phyloP scores from a whole-genome alignment of 805 yeast species.

The Candida railenensis region DNA sequence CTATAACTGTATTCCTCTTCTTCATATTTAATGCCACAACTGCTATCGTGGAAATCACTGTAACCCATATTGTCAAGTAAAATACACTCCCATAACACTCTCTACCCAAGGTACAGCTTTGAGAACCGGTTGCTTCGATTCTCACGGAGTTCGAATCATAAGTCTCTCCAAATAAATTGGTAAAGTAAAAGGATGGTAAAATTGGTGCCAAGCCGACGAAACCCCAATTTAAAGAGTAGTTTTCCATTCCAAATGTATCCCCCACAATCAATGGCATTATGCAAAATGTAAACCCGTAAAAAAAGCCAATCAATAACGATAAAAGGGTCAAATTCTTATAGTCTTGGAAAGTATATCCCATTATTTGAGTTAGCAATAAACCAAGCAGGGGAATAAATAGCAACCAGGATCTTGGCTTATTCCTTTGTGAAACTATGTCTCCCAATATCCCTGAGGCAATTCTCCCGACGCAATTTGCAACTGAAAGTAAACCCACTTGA shows the following conservation, averaged over 20 bases:
- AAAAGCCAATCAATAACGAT: slow-evolving; percentile 62
- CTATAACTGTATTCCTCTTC: neutral
- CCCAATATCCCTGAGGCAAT: slow-evolving; percentile 62
- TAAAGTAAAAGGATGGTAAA: slow-evolving; percentile 56
- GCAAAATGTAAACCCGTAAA: slow-evolving; percentile 73
- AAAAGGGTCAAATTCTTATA: slow-evolving; percentile 44
- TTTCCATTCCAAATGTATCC: slow-evolving; percentile 67
- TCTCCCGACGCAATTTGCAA: slow-evolving; percentile 67
- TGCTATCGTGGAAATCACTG: slow-evolving; percentile 23
- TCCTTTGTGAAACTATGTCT: slow-evolving; percentile 51
- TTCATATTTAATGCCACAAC: slow-evolving; percentile 18
- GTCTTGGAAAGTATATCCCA: slow-evolving; percentile 37
- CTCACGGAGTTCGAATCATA: slow-evolving; percentile 50
- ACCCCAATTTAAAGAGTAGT: slow-evolving; percentile 76
- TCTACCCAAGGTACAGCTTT: slow-evolving; percentile 31
- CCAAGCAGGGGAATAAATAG: slow-evolving; percentile 52
- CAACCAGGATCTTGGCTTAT: slow-evolving; percentile 52
- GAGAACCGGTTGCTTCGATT: slow-evolving; percentile 9
- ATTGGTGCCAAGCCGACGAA: slow-evolving; percentile 65
- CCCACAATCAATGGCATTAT: slow-evolving; percentile 75
- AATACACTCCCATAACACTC: slow-evolving; percentile 48
- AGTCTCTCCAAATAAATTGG: slow-evolving; percentile 59
- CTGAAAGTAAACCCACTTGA: slow-evolving; percentile 71
- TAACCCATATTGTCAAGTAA: slow-evolving; percentile 31
- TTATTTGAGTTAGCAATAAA: slow-evolving; percentile 48